Percentiles rank a stretch among this genome's conserved stretches.
Evolutionary conservation across 768 basidiomycete genomes (phyloP).

Genomic region (Suillus bovinus): DNA sequence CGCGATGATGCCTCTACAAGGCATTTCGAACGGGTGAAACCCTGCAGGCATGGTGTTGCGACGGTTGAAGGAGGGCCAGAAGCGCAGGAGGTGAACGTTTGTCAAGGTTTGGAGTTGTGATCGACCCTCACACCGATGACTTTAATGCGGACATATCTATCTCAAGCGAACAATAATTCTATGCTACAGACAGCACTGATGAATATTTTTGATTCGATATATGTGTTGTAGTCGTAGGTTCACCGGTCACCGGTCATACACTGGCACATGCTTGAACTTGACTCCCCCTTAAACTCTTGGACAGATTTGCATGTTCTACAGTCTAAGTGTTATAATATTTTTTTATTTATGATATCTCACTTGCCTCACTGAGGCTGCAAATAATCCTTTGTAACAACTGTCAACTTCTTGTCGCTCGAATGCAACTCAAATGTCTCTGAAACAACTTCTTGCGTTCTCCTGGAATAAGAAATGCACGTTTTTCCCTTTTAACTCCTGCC

Average conservation of each 20-base stretch:
- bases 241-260: not conserved
- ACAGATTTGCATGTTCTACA: not conserved
- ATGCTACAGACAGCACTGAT: not conserved
- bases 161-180: not conserved
- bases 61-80: conserved; percentile 6
- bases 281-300: not conserved
- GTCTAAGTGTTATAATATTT: too few species aligned
- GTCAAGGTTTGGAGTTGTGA: conserved; percentile 15
- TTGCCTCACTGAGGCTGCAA: not conserved
- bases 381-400: not conserved
- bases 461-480: not conserved
- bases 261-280: not conserved
- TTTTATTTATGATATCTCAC: too few species aligned
- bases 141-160: not conserved
- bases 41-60: conserved; percentile 17
- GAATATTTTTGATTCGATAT: not conserved
- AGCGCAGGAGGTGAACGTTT: conserved; percentile 24
- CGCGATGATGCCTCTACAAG: conserved; percentile 35
- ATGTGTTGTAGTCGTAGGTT: not conserved
- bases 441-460: not conserved
- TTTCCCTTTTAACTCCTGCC: too few species aligned
- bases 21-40: conserved; percentile 30
- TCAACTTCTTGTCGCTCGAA: not conserved
- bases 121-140: conserved; percentile 7
- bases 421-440: not conserved